Base-by-base conservation (phyloP, 345 rosid species). In the Arabis alpina region DNA sequence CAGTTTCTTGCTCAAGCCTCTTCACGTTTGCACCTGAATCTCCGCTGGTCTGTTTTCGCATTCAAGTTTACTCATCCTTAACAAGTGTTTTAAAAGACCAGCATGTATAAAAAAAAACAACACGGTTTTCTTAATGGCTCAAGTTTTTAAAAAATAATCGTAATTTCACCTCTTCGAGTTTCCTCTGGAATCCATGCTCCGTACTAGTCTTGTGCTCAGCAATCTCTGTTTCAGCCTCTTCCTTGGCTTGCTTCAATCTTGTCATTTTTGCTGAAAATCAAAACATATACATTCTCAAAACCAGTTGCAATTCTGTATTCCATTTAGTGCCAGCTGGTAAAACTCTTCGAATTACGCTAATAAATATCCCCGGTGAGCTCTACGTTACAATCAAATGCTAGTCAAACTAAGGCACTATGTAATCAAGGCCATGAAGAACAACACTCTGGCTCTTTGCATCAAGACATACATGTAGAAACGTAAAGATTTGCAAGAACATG, bases 11-110 rank as follows among this genome's bases (percentile, higher is more conserved):
- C 81, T 89, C 98, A 6, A 89, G 92, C 78, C 95, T 82, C 85
- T 84, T 89, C 77, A 90, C 95, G 63, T 85, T 92, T 48, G 91
- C 89, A 49, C 98, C 95, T 0, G 98, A 92, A 74, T 90, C 92
- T 39, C 95, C 98, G 53, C 90, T 85, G 8, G 85, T 88, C 96
- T 92, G 88, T 79, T 39, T 59, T n/a, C 24, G 10, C 30, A 64
- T 14, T 43, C 50, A 64, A 58, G 19, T 10, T 43, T 4, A 11
- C 13, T 61, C 70, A 54, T 75, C 39, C 45, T n/a, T 24, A 55
- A 75, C 7, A 37, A 44, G 27, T 72, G 16, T 57, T 28, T 34
- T 2, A 6, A 19, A 58, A 39, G 8, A 56, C 36, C 16, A 58
- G 4, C 10, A 24, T 19, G 40, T 37, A 58, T 5, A 41, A 36